A percentile compares a stretch with the other conserved stretches of the same genome.
phyloP scores from a whole-genome alignment of 164 flowering plant species.

The Annona cherimola region DNA sequence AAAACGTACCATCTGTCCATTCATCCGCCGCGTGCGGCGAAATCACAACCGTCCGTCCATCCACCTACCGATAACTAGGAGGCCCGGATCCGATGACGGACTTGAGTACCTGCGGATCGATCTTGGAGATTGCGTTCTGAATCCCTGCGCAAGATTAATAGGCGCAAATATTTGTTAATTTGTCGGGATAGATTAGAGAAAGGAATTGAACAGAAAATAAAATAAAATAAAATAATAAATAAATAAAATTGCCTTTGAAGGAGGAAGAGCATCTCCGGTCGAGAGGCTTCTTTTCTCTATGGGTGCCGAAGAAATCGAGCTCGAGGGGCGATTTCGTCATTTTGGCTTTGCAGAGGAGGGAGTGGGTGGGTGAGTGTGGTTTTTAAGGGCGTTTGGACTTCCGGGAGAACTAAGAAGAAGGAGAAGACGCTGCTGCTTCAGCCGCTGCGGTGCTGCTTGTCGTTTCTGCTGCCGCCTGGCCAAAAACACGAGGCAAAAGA shows the following conservation, averaged over 20 bases:
- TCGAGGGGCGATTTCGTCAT: constrained; percentile 28
- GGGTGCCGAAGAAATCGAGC: constrained; percentile 56
- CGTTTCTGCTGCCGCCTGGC: too few species aligned
- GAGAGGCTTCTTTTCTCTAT: constrained; percentile 24
- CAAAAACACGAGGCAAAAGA: neutral
- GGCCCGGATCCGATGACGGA: constrained; percentile 33
- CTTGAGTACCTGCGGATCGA: constrained; percentile 54
- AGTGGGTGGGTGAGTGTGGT: neutral
- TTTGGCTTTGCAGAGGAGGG: neutral
- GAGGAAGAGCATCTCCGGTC: constrained; percentile 37
- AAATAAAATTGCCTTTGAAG: constrained; percentile 32
- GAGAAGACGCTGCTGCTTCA: too few species aligned
- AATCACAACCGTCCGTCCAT: neutral
- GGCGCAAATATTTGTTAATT: neutral
- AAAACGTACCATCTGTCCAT: too few species aligned
- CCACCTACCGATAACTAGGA: neutral
- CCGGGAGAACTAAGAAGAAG: neutral
- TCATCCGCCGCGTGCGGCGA: too few species aligned
- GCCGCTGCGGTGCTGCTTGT: too few species aligned
- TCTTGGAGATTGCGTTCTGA: constrained; percentile 52
- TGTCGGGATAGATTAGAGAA: neutral
- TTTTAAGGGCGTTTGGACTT: neutral
- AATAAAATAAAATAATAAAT: neutral
- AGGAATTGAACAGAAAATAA: neutral
- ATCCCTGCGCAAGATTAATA: constrained; percentile 33